These are phyloP conservation scores for Betula pendula DNA, from an alignment of 306 rosid genomes.

Conservation along the genomic window DNA sequence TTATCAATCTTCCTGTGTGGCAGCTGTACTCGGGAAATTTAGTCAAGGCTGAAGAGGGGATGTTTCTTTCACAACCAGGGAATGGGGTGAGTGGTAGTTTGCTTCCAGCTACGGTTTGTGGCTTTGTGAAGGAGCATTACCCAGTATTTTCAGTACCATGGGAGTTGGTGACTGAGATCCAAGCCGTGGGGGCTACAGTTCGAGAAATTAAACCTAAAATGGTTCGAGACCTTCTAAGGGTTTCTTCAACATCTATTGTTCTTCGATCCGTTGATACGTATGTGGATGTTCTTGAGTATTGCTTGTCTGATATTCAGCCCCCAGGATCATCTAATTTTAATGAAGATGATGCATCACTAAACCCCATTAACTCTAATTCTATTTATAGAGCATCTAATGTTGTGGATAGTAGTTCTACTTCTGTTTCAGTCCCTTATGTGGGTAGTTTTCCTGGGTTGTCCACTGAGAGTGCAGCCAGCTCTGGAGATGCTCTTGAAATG, in stretches of 20 bases:
- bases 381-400: constrained; percentile 36
- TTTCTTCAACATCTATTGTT: constrained; percentile 58
- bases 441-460: constrained; percentile 46
- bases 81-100: constrained; percentile 66
- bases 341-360: constrained; percentile 36
- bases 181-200: constrained; percentile 73
- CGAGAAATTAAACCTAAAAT: constrained; percentile 92
- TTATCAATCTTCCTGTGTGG: constrained; percentile 90
- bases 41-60: constrained; percentile 97
- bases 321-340: constrained; percentile 38
- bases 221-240: constrained; percentile 83
- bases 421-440: constrained; percentile 43
- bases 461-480: constrained; percentile 63
- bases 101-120: constrained; percentile 94
- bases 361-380: constrained; percentile 30
- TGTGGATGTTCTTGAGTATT: constrained; percentile 93
- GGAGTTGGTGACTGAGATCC: constrained; percentile 91
- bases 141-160: constrained; percentile 98
- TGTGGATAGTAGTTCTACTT: constrained; percentile 46
- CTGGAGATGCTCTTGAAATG: constrained; percentile 99
- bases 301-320: constrained; percentile 78
- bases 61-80: constrained; percentile 99
- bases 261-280: constrained; percentile 84
- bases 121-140: constrained; percentile 95
- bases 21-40: constrained; percentile 94